Evolutionary conservation across 106 monocot species (phyloP), one percentile per base, ranked within the genome.

Genomic region (Cymbidium sinense): DNA sequence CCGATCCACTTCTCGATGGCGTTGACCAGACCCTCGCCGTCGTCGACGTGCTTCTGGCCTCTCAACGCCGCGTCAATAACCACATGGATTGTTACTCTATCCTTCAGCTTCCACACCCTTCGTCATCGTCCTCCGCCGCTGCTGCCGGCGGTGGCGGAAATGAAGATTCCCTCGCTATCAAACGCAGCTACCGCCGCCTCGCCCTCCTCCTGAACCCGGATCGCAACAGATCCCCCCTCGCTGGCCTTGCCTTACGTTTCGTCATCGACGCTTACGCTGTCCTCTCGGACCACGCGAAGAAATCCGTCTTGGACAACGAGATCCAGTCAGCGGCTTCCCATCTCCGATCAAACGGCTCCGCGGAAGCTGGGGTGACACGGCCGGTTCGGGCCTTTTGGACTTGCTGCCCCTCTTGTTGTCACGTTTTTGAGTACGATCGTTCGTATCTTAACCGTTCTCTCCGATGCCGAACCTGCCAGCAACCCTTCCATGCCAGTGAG

Each of bases 61-160:
- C 90, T 18, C 84, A 83, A 71, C 82, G 79, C 70, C 80, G 79
- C 23, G 51, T 85, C 77, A 79, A 81, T 83, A 69, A 85, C 76
- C 86, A 87, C 75, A 50, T 83, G 39, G 82, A 92, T 81, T 87
- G 86, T 83, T 89, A 89, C 81, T 74, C 90, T 75, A 79, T 93
- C 35, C 88, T 93, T 62, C 83, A 85, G 77, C 81, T 90, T 64
- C 70, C 79, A 0, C 67, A 50, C 41, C 78, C 80, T 41, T 20
- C 79, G 7, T 25, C 77, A 3, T 25, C 55, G 25, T 36, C 2
- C 28, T 21, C 64, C 31, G 34, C 74, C 34, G 37, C 43, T 21
- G 17, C 30, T 23, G 83, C n/a, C 41, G 70, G 41, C 54, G 78
- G 65, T 0, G 84, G 69, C 13, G 33, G 69, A 31, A 34, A 29